Percentiles rank a stretch among this genome's conserved stretches.
These are phyloP conservation scores for Neurospora africana DNA, from an alignment of 495 filamentous ascomycete genomes.

Conservation along the genomic window DNA sequence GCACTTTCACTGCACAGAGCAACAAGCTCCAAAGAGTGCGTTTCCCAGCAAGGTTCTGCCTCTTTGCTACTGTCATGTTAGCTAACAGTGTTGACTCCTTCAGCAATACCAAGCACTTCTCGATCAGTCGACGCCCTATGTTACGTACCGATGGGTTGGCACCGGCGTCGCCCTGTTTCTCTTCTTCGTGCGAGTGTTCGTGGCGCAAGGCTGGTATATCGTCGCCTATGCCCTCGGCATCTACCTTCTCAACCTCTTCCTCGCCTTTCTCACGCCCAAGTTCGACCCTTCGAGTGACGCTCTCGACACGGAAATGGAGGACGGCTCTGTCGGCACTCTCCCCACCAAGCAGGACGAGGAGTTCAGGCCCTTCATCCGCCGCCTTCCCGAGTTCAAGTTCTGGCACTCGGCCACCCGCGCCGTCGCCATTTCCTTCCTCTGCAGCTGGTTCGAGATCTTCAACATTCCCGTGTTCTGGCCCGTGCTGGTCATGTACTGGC, in stretches of 20 bases:
- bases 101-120: slow-evolving; percentile 93
- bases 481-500: slow-evolving; percentile 94
- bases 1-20: slow-evolving; percentile 20
- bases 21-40: slow-evolving; percentile 33
- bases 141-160: slow-evolving; percentile 77
- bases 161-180: slow-evolving; percentile 61
- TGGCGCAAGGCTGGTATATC: slow-evolving; percentile 97
- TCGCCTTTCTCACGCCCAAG: slow-evolving; percentile 96
- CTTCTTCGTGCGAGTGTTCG: slow-evolving; percentile 80
- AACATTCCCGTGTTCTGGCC: slow-evolving; percentile 99
- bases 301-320: slow-evolving; percentile 86
- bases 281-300: slow-evolving; percentile 95
- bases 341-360: slow-evolving; percentile 94
- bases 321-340: slow-evolving; percentile 66
- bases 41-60: neutral
- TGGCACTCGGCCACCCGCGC: slow-evolving; percentile 92
- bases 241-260: slow-evolving; percentile 98
- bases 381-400: slow-evolving; percentile 98
- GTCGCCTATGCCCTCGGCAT: slow-evolving; percentile 97
- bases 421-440: slow-evolving; percentile 70
- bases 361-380: slow-evolving; percentile 91
- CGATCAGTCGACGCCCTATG: slow-evolving; percentile 82
- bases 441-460: slow-evolving; percentile 87
- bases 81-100: neutral
- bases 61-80: slow-evolving; percentile 2